These are phyloP conservation scores for Cardamine resedifolia DNA, from an alignment of 345 rosid species.

Conservation along the genomic window DNA sequence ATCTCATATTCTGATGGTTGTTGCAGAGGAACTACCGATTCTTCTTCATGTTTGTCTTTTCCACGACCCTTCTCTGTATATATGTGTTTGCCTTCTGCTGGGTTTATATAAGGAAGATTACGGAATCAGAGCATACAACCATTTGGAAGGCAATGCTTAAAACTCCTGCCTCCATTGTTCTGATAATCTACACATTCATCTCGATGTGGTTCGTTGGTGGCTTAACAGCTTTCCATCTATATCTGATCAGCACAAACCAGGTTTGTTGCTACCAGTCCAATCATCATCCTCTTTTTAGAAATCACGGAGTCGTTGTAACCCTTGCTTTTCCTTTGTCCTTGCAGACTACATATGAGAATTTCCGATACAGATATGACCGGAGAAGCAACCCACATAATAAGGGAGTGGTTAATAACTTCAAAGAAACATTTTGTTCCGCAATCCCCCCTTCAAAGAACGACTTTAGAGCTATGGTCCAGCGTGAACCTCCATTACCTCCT, in stretches of 20 bases:
- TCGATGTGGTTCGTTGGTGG: slow-evolving; percentile 99
- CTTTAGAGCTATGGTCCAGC: slow-evolving; percentile 69
- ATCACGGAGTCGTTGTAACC: background rate
- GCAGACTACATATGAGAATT: slow-evolving; percentile 97
- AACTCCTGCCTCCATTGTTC: slow-evolving; percentile 74
- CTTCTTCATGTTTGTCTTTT: slow-evolving; percentile 95
- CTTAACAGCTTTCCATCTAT: slow-evolving; percentile 82
- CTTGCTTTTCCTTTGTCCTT: slow-evolving; percentile 4
- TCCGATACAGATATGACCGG: slow-evolving; percentile 83
- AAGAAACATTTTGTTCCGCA: slow-evolving; percentile 62
- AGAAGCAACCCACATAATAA: slow-evolving; percentile 76
- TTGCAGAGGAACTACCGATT: slow-evolving; percentile 96
- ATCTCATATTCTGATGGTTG: slow-evolving; percentile 12
- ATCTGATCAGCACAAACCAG: slow-evolving; percentile 97
- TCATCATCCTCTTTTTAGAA: background rate
- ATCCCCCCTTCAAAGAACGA: slow-evolving; percentile 77
- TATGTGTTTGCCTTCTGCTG: slow-evolving; percentile 92
- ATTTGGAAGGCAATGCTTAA: slow-evolving; percentile 45
- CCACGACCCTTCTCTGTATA: slow-evolving; percentile 81
- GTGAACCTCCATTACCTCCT: slow-evolving; percentile 66
- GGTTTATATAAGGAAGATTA: slow-evolving; percentile 85
- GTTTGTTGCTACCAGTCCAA: slow-evolving; percentile 36
- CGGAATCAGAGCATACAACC: slow-evolving; percentile 53
- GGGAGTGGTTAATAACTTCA: slow-evolving; percentile 75
- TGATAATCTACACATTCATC: slow-evolving; percentile 84